Percentiles rank a stretch among this genome's conserved stretches.
These are phyloP conservation scores for Limonomyces culmigenus DNA, from an alignment of 1,284 basidiomycete genomes.

Conservation along the genomic window DNA sequence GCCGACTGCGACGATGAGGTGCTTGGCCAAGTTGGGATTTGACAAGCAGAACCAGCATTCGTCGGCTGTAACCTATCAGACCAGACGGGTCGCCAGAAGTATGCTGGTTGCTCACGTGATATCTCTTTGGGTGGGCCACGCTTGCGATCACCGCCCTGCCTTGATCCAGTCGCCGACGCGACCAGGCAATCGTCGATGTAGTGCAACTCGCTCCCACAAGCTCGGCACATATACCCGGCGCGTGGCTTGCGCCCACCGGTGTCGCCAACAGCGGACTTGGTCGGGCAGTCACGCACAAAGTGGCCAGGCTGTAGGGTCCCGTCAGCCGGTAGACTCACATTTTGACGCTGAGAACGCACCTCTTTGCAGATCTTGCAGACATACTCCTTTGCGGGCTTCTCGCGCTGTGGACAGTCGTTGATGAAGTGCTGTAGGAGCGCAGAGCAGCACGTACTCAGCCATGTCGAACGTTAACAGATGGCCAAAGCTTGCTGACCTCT, in stretches of 20 bases:
- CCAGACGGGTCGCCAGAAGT: conserved; percentile 3
- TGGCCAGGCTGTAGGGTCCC: conserved; percentile 43
- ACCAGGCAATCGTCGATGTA: conserved; percentile 75
- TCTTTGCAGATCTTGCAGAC: too few species aligned
- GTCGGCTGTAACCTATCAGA: conserved; percentile 31
- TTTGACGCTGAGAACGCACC: conserved; percentile 42
- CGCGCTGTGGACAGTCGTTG: conserved; percentile 60
- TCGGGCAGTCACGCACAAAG: conserved; percentile 76
- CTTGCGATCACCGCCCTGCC: conserved; percentile 20
- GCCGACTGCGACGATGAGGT: conserved; percentile 87
- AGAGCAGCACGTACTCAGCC: background rate
- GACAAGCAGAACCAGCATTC: conserved; percentile 96
- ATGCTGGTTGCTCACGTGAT: conserved; percentile 37
- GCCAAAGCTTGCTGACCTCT: conserved; percentile 32
- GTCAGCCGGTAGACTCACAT: conserved; percentile 55
- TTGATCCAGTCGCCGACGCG: conserved; percentile 30
- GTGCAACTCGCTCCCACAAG: conserved; percentile 73
- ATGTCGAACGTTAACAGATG: too few species aligned
- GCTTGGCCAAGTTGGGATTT: conserved; percentile 82
- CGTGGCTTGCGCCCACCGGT: conserved; percentile 66
- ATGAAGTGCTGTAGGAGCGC: conserved; percentile 68
- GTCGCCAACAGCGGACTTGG: conserved; percentile 54
- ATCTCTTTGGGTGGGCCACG: conserved; percentile 64
- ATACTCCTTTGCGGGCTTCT: too few species aligned
- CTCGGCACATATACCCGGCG: conserved; percentile 74